phyloP scores from a whole-genome alignment of 495 filamentous ascomycete species.

The Emericellopsis terricola region DNA sequence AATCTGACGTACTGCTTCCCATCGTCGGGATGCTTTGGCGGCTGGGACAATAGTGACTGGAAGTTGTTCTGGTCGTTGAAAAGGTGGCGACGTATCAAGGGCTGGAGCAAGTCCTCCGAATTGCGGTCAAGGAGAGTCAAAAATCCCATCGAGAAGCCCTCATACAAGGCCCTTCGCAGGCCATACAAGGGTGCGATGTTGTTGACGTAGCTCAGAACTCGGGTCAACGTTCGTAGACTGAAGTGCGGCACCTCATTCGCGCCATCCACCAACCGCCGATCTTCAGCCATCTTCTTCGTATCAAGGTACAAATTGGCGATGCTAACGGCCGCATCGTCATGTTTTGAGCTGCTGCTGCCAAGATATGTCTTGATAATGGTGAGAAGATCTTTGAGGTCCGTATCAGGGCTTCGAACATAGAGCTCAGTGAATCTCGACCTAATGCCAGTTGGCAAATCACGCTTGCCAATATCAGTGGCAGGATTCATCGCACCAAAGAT shows the following conservation, averaged over 20 bases:
- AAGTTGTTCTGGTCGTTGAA: constrained; percentile 47
- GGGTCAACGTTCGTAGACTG: constrained; percentile 85
- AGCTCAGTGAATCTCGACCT: constrained; percentile 84
- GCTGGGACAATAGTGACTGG: constrained; percentile 49
- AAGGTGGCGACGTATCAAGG: constrained; percentile 67
- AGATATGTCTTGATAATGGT: constrained; percentile 77
- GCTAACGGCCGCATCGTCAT: constrained; percentile 50
- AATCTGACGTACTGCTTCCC: constrained; percentile 69
- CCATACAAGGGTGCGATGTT: constrained; percentile 75
- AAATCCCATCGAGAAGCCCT: constrained; percentile 98
- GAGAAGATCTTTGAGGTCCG: constrained; percentile 62
- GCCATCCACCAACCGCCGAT: constrained; percentile 78
- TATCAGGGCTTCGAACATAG: constrained; percentile 79
- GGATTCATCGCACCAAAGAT: constrained; percentile 99
- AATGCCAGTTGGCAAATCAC: constrained; percentile 71
- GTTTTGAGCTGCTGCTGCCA: constrained; percentile 42
- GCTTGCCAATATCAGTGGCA: constrained; percentile 90
- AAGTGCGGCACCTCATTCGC: constrained; percentile 89
- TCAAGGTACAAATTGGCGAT: constrained; percentile 74
- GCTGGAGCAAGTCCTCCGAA: constrained; percentile 59
- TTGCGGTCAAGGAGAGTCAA: constrained; percentile 63
- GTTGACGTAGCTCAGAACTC: constrained; percentile 68
- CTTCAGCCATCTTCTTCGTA: constrained; percentile 61
- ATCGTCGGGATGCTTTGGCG: constrained; percentile 56
- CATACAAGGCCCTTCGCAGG: constrained; percentile 71